Base-by-base conservation (phyloP, 192 early-diverging fungal genomes). In the Umbelopsis vinacea region DNA sequence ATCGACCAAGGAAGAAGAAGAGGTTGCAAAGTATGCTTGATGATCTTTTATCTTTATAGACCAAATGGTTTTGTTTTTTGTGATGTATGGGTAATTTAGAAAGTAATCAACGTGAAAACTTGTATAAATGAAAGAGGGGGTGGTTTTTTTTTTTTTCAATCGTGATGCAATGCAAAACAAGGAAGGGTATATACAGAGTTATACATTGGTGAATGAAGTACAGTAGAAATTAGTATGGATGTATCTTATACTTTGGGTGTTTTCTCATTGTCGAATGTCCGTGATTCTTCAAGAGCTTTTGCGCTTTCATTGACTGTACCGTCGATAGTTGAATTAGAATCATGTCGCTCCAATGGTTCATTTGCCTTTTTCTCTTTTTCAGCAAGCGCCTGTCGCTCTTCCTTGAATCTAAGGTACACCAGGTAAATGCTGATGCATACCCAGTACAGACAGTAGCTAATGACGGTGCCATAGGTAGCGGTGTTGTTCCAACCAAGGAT, bases 371-470 rank as follows among this genome's bases (percentile, higher is more conserved):
- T 70, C 17, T 14, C 46, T 29, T 37, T 67, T 70, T 45, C n/a
- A 50, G 24, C 33, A n/a, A 54, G 43, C 15, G 76, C 71, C 3
- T 29, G 33, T 46, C 55, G 54, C 40, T 48, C 50, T n/a, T 73
- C 71, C 68, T 76, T 80, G 67, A 71, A 52, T 68, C 87, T 84
- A 53, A 86, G 71, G 68, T 48, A 73, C 15, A 89, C 71, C 3
- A 96, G 68, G 22, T 72, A 72, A n/a, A 80, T 68, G 33, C 76
- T 79, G 46, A 95, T 38, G 14, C 73, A 75, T 0, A 87, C 70
- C 95, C 96, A 97, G 81, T 94, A 96, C 3, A 90, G 66, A 72
- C 89, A 90, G 83, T 97, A 97, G 5, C 86, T 87, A 53, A 86
- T 77, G 35, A 95, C 85, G 47, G 90, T 88, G 50, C 89, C 94